phyloP scores from a whole-genome alignment of 2,329 filamentous ascomycete genomes.

The Emericellopsis atlantica region DNA sequence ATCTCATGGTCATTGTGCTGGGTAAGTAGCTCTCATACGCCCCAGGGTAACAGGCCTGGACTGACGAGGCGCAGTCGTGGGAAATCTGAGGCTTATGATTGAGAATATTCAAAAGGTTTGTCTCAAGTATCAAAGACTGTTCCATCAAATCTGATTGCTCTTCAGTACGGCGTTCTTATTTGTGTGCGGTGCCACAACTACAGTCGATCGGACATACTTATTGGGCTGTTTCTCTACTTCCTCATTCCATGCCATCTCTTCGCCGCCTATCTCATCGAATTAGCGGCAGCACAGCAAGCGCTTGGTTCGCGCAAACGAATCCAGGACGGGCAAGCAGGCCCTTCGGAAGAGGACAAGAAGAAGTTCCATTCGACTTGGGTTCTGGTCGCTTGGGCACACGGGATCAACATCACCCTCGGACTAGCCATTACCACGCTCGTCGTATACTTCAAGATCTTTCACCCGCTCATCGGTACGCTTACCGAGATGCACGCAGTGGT shows the following conservation, averaged over 20 bases:
- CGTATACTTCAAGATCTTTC: conserved; percentile 84
- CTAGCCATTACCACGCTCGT: conserved; percentile 70
- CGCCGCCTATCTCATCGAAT: conserved; percentile 80
- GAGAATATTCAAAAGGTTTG: conserved; percentile 88
- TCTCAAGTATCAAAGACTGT: not conserved
- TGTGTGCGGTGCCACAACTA: conserved; percentile 87
- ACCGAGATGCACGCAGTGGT: conserved; percentile 87
- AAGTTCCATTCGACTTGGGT: conserved; percentile 69
- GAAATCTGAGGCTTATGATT: conserved; percentile 86
- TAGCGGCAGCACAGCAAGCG: conserved; percentile 69
- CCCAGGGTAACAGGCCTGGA: conserved; percentile 1
- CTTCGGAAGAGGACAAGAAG: conserved; percentile 45
- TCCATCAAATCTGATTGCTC: not conserved
- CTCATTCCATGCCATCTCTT: conserved; percentile 86
- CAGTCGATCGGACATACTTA: conserved; percentile 59
- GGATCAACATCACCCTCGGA: conserved; percentile 70
- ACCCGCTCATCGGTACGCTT: conserved; percentile 84
- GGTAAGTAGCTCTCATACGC: conserved; percentile 34
- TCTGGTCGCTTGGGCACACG: conserved; percentile 67
- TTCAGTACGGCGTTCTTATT: conserved; percentile 84
- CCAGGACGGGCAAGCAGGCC: conserved; percentile 31
- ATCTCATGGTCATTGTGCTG: conserved; percentile 88
- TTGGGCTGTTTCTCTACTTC: conserved; percentile 69
- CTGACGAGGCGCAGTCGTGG: conserved; percentile 51
- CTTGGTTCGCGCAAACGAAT: conserved; percentile 49